Evolutionary conservation across 176 grass and related monocot species (phyloP), one percentile per base, ranked within the genome.

Genomic region (Echinochloa phyllopogon): DNA sequence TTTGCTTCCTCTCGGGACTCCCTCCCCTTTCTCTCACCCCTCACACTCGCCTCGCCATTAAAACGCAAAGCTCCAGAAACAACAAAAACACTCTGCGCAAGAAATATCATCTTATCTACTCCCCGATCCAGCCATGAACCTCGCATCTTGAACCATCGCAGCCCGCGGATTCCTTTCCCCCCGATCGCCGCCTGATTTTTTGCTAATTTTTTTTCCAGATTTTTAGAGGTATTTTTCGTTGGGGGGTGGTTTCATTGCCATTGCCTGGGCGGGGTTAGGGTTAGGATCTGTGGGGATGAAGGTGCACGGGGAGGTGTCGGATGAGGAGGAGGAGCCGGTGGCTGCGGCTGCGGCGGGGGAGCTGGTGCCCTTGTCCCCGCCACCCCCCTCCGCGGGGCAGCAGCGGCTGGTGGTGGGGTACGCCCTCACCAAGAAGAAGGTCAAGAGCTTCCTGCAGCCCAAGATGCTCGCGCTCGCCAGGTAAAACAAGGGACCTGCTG

Each of bases 361-460:
- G 37, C 69, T 41, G 10, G 62, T n/a, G 77, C 39, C 56, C 23
- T 23, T 38, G 8, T 64, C 80, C 33, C 65, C 81, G 59, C 69
- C 63, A 59, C 57, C 70, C 73, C 69, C 72, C 20, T 60, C 64
- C 3, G 75, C 82, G 49, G 49, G 23, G 69, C 81, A 71, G 68
- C 86, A 87, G 67, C 82, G 20, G 50, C 88, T 94, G 42, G 87
- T 97, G 60, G 95, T 97, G 8, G 95, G 90, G 12, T 97, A 91
- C 52, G 95, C 95, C n/a, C 90, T 97, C 37, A 97, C 95, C 21
- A 89, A 92, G 84, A 97, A 97, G 88, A 97, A 97, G 79, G 92
- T 94, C 51, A 94, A 89, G 88, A 97, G 95, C 90, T 97, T 97
- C 74, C 80, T 97, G 80, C 95, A 94, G 83, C 95, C 95, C 49